phyloP scores from a whole-genome alignment of 495 filamentous ascomycete genomes.

The Pyronema omphalodes region DNA sequence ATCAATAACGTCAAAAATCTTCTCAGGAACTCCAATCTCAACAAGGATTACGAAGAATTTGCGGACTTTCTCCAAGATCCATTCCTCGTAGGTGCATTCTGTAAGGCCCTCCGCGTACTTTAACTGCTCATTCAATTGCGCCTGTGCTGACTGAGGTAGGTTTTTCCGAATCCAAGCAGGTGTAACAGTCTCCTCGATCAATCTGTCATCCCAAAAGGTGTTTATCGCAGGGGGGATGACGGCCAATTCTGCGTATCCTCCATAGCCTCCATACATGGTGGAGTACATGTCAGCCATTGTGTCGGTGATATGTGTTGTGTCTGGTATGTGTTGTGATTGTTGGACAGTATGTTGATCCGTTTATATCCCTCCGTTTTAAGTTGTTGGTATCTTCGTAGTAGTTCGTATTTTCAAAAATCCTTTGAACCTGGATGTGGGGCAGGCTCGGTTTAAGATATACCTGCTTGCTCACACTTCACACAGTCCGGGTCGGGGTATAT shows the following conservation, averaged over 20 bases:
- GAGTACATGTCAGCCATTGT: slow-evolving; percentile 3
- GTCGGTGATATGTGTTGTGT: too few relatives aligned
- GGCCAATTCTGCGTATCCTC: slow-evolving; percentile 3
- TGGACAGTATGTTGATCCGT: too few relatives aligned
- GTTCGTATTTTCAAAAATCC: too few relatives aligned
- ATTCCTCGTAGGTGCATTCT: slow-evolving; percentile 79
- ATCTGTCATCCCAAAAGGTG: slow-evolving; percentile 21
- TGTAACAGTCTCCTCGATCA: slow-evolving; percentile 16
- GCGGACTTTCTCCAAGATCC: slow-evolving; percentile 64
- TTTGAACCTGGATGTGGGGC: too few relatives aligned
- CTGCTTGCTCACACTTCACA: too few relatives aligned
- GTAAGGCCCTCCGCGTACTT: slow-evolving; percentile 79
- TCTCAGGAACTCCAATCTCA: slow-evolving; percentile 61
- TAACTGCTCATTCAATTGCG: slow-evolving; percentile 47
- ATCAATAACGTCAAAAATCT: slow-evolving; percentile 73
- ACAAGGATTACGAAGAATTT: slow-evolving; percentile 67
- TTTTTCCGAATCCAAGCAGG: slow-evolving; percentile 12
- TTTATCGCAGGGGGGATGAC: slow-evolving; percentile 10
- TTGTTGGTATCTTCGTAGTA: too few relatives aligned
- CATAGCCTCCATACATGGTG: slow-evolving; percentile 22
- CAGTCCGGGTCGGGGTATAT: too few relatives aligned
- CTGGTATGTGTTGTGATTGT: too few relatives aligned
- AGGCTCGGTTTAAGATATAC: too few relatives aligned
- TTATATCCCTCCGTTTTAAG: too few relatives aligned
- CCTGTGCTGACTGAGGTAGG: slow-evolving; percentile 13